Conservation (phyloP, 2,329 filamentous ascomycete genomes). For the Trichoderma citrinoviride region DNA sequence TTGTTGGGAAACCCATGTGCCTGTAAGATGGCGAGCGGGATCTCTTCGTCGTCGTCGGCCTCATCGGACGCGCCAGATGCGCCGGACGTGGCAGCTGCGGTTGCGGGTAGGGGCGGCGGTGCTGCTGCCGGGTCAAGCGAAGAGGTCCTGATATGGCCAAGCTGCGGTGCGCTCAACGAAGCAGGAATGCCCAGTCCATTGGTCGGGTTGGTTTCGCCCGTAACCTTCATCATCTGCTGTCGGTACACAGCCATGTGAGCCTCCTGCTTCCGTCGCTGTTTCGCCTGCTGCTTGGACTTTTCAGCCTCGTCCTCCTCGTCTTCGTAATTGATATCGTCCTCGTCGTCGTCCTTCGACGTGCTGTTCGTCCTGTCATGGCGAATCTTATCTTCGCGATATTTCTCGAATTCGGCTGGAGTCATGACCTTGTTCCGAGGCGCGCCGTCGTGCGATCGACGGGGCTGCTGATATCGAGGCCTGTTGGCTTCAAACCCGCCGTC, state of each 20-base stretch:
- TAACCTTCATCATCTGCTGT: slow-evolving; percentile 96
- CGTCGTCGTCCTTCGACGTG: slow-evolving; percentile 56
- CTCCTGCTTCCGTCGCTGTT: slow-evolving; percentile 82
- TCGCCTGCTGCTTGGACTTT: slow-evolving; percentile 68
- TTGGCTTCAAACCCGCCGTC: slow-evolving; percentile 57
- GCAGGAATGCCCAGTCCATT: slow-evolving; percentile 55
- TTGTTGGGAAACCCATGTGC: slow-evolving; percentile 85
- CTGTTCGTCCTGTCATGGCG: slow-evolving; percentile 47
- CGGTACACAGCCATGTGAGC: slow-evolving; percentile 86
- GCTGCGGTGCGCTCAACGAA: slow-evolving; percentile 62
- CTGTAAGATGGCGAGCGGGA: slow-evolving; percentile 80
- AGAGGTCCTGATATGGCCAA: slow-evolving; percentile 42
- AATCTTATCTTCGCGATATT: slow-evolving; percentile 72
- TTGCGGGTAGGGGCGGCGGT: neutral
- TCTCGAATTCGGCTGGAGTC: slow-evolving; percentile 85
- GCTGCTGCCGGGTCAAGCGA: slow-evolving; percentile 39
- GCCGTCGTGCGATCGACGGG: slow-evolving; percentile 37
- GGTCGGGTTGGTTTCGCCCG: slow-evolving; percentile 62
- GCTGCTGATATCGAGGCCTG: slow-evolving; percentile 38
- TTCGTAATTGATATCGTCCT: slow-evolving; percentile 63
- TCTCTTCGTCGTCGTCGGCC: slow-evolving; percentile 80
- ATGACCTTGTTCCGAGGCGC: slow-evolving; percentile 71
- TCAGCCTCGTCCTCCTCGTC: slow-evolving; percentile 79
- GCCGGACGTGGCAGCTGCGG: slow-evolving; percentile 32
- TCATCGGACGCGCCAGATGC: slow-evolving; percentile 65